These are phyloP conservation scores for Ogataea thermomethanolica DNA, from an alignment of 805 yeast genomes.

Conservation along the genomic window DNA sequence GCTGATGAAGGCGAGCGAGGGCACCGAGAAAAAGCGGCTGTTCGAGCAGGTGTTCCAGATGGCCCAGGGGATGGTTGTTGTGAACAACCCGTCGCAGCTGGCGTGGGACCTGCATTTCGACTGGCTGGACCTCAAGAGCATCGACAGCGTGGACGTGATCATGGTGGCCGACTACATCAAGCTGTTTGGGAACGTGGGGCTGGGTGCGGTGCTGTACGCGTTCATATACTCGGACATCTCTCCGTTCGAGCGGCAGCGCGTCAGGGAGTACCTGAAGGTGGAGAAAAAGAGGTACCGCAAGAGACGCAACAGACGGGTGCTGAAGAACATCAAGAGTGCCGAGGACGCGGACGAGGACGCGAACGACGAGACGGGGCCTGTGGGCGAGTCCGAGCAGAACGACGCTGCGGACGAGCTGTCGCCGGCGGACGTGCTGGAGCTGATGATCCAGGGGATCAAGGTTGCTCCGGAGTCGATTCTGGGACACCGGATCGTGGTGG, in stretches of 20 bases:
- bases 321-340: conserved; percentile 11
- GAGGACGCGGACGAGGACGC: conserved; percentile 25
- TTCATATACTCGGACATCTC: conserved; percentile 67
- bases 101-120: conserved; percentile 78
- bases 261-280: conserved; percentile 22
- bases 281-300: conserved; percentile 10
- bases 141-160: conserved; percentile 47
- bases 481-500: conserved; percentile 62
- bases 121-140: conserved; percentile 55
- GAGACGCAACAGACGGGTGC: conserved; percentile 16
- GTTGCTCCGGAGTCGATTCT: conserved; percentile 43
- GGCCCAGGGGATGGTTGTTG: conserved; percentile 69
- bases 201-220: conserved; percentile 56
- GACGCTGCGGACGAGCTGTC: conserved; percentile 19
- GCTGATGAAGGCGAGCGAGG: conserved; percentile 51
- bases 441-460: conserved; percentile 39
- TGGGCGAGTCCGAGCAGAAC: conserved; percentile 14
- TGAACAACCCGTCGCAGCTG: conserved; percentile 54
- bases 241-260: conserved; percentile 43
- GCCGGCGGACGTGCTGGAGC: conserved; percentile 37
- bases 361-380: conserved; percentile 15
- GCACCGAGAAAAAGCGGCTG: conserved; percentile 35
- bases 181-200: conserved; percentile 56
- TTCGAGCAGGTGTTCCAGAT: conserved; percentile 46
- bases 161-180: conserved; percentile 49